Base-by-base conservation (phyloP, 306 rosid genomes). In the Cucumis hystrix region DNA sequence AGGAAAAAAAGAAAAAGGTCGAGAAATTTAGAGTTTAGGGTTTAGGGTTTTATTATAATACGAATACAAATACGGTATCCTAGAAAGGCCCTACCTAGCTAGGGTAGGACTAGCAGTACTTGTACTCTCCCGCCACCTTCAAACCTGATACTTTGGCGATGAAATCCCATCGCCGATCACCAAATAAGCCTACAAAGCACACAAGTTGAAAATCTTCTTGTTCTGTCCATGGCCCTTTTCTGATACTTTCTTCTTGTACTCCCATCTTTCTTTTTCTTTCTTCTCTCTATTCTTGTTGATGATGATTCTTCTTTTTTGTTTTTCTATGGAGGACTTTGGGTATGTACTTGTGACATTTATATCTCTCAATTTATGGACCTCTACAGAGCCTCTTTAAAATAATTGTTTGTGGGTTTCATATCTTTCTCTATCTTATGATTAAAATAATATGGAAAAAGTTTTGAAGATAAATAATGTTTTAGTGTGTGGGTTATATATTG, bases 101-200 rank as follows among this genome's bases (percentile, higher is more conserved):
- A 47, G 54, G 54, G 14, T 47, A 47, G 54, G 54, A 47, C 54
- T 47, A 47, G 57, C 20, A 52, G 57, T 16, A 84, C 10, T 79
- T 59, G 67, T 77, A 87, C 83, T 89, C 98, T 85, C 99, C 99
- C 99, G 18, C 99, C 99, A 91, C 99, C 99, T 87, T 91, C 99
- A 96, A 96, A 96, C 99, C 99, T 96, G 99, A 96, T 58, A 96
- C 98, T 83, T 89, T 88, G 12, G 99, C 97, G 51, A 92, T 86
- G 84, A 86, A 89, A 78, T 96, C 99, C 99, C 99, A 96, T 79
- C 92, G 91, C 49, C 99, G 89, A 84, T 91, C 99, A 63, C 99
- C 99, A 66, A 92, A 91, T 77, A 96, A 64, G 37, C 96, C 88
- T 55, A 96, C 99, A 84, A 86, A 91, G 79, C 88, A 83, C 25